These are phyloP conservation scores for Friedmanniomyces simplex DNA, from an alignment of 495 filamentous ascomycete species.

Conservation along the genomic window DNA sequence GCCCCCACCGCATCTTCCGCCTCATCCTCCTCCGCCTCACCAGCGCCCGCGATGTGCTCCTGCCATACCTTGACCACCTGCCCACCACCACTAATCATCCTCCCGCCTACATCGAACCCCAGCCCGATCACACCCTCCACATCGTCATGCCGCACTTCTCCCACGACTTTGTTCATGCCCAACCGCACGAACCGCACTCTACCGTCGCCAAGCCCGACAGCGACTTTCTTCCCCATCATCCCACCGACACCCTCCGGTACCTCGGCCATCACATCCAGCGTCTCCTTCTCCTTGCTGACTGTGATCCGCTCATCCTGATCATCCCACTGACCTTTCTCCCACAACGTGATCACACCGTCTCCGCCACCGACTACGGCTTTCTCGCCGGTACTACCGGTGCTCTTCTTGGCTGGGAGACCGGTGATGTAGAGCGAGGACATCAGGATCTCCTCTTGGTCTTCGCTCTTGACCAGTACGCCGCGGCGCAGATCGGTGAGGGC, in stretches of 20 bases:
- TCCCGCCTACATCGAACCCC: constrained; percentile 69
- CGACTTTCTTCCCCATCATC: constrained; percentile 58
- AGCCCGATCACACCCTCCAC: constrained; percentile 68
- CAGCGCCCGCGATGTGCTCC: constrained; percentile 40
- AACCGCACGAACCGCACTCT: constrained; percentile 44
- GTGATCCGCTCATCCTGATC: constrained; percentile 84
- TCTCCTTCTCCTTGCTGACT: constrained; percentile 51
- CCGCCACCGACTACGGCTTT: constrained; percentile 73
- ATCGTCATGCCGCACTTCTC: constrained; percentile 65
- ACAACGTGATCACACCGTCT: constrained; percentile 73
- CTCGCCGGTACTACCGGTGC: constrained; percentile 45
- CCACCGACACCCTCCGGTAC: constrained; percentile 52
- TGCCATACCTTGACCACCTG: constrained; percentile 78
- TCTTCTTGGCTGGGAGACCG: constrained; percentile 50
- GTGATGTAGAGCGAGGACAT: constrained; percentile 66
- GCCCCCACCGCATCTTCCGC: constrained; percentile 25
- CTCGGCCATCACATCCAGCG: constrained; percentile 57
- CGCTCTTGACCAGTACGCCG: constrained; percentile 72
- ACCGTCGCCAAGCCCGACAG: constrained; percentile 69
- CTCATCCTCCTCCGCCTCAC: constrained; percentile 33
- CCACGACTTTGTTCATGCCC: constrained; percentile 48
- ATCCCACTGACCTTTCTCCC: constrained; percentile 90
- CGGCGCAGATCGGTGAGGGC: constrained; percentile 78
- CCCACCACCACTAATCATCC: constrained; percentile 81
- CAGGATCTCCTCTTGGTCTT: constrained; percentile 89